These are phyloP conservation scores for Apiospora saccharicola DNA, from an alignment of 2,329 filamentous ascomycete genomes.

Conservation along the genomic window DNA sequence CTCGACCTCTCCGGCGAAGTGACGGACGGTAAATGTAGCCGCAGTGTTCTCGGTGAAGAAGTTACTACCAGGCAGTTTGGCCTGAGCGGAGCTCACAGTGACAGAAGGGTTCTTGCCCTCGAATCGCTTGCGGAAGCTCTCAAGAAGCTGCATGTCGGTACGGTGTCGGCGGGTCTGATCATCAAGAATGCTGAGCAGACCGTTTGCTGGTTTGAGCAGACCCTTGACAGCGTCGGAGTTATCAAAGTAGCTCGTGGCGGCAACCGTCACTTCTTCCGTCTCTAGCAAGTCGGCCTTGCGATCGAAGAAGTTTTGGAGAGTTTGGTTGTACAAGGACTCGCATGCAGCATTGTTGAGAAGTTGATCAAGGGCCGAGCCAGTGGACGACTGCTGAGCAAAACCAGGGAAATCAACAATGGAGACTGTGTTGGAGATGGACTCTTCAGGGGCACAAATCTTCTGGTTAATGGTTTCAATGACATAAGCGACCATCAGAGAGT, in stretches of 20 bases:
- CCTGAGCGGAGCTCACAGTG: constrained; percentile 75
- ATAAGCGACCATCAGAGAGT: constrained; percentile 92
- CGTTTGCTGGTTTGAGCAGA: constrained; percentile 90
- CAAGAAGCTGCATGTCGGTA: constrained; percentile 87
- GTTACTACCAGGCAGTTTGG: constrained; percentile 85
- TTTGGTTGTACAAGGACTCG: constrained; percentile 91
- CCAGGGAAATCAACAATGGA: constrained; percentile 97
- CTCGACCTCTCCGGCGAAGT: constrained; percentile 96
- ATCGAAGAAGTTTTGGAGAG: constrained; percentile 95
- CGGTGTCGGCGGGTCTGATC: constrained; percentile 92
- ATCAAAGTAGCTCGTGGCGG: constrained; percentile 96
- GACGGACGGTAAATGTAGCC: constrained; percentile 87
- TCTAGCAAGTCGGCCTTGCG: constrained; percentile 92
- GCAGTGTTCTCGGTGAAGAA: constrained; percentile 84
- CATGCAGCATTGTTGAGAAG: constrained; percentile 93
- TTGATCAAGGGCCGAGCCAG: constrained; percentile 87
- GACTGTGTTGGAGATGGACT: constrained; percentile 89
- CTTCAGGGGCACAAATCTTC: constrained; percentile 84
- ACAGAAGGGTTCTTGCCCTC: constrained; percentile 95
- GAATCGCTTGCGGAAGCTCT: constrained; percentile 91
- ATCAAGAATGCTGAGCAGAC: constrained; percentile 90
- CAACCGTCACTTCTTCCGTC: constrained; percentile 88
- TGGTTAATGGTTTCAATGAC: constrained; percentile 94
- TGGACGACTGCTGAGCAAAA: constrained; percentile 84
- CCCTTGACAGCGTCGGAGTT: constrained; percentile 95